Evolutionary conservation across 164 flowering plant species (phyloP).

Genomic region (Euptelea pleiosperma): DNA sequence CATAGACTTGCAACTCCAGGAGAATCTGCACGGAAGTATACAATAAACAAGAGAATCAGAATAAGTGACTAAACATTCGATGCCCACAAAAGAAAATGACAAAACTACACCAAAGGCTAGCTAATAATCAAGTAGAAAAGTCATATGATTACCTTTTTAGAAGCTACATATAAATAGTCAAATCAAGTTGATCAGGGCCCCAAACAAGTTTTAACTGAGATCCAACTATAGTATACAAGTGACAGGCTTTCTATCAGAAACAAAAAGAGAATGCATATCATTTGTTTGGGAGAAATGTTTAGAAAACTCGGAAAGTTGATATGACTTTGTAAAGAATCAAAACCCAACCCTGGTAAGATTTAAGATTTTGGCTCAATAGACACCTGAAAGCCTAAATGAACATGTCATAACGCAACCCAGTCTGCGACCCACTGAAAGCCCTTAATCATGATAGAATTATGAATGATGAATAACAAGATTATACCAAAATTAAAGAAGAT

Average conservation of each 20-base stretch:
- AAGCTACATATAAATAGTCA: neutral
- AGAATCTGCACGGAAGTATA: slow-evolving; percentile 51
- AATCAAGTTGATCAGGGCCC: neutral
- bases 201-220: neutral
- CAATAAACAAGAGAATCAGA: slow-evolving; percentile 5
- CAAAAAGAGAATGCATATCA: neutral
- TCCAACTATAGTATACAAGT: neutral
- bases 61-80: slow-evolving; percentile 4
- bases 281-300: neutral
- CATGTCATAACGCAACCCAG: too few relatives aligned
- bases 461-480: too few relatives aligned
- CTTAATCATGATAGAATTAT: too few relatives aligned
- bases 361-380: neutral
- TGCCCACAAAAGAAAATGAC: slow-evolving; percentile 1
- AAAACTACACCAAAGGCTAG: neutral
- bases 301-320: neutral
- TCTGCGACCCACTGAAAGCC: too few relatives aligned
- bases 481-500: too few relatives aligned
- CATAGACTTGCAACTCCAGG: slow-evolving; percentile 88
- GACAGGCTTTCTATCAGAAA: too few relatives aligned
- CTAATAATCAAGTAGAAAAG: neutral
- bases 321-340: neutral
- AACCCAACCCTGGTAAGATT: neutral
- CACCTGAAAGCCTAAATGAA: too few relatives aligned
- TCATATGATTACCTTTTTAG: neutral